A percentile compares a stretch with the other conserved stretches of the same genome.
phyloP scores from a whole-genome alignment of 169 alveolate species.

The Ichthyophthirius multifiliis region DNA sequence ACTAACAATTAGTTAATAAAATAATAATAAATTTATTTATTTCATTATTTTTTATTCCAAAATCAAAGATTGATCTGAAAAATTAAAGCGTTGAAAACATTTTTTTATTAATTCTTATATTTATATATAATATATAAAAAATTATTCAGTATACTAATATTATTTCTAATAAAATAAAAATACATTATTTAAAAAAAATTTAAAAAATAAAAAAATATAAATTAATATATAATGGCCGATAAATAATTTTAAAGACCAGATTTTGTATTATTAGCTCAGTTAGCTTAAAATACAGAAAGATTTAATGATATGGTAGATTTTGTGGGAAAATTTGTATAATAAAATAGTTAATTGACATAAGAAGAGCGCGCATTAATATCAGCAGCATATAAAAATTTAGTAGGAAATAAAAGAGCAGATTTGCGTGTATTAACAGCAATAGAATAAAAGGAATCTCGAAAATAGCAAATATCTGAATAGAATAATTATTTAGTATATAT shows the following conservation, averaged over 20 bases:
- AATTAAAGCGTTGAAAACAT: no score
- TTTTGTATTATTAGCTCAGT: slow-evolving; percentile 27
- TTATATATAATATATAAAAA: no score
- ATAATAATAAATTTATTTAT: no score
- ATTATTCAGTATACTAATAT: no score
- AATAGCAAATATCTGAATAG: slow-evolving; percentile 10
- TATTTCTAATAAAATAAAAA: no score
- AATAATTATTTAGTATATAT: slow-evolving; percentile 9
- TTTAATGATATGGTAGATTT: slow-evolving; percentile 42
- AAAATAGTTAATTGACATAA: slow-evolving; percentile 51
- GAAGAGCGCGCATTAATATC: slow-evolving; percentile 66
- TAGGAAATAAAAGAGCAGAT: slow-evolving; percentile 73
- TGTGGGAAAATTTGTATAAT: slow-evolving; percentile 13
- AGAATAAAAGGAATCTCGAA: slow-evolving; percentile 66
- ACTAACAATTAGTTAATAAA: no score
- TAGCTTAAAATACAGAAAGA: slow-evolving; percentile 42
- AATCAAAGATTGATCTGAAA: no score
- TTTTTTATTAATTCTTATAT: no score
- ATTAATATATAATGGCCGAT: slow-evolving; percentile 2
- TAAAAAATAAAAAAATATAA: neutral
- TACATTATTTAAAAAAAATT: no score
- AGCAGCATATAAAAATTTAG: slow-evolving; percentile 72
- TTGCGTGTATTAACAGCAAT: slow-evolving; percentile 72
- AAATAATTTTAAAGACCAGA: slow-evolving; percentile 39
- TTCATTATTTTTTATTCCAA: no score